Base-by-base conservation (phyloP, 306 rosid genomes). In the Cercis canadensis region DNA sequence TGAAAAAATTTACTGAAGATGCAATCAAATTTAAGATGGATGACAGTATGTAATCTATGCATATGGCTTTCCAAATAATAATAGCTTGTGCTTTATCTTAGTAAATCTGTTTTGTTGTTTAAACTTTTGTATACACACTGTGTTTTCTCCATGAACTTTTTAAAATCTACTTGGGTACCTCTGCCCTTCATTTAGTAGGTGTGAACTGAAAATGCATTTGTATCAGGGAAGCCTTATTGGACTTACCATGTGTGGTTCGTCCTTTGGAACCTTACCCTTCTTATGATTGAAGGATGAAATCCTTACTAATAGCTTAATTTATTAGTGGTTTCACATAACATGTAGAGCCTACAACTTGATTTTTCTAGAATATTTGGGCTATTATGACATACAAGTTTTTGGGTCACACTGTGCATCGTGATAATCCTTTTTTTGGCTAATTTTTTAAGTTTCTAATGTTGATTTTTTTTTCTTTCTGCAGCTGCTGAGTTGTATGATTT, bases 1-100 rank as follows among this genome's bases (percentile, higher is more conserved):
- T 94, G 99, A 94, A 91, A 80, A 94, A 94, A 70, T 94, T 94
- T 78, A 94, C 99, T n/a, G 99, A 94, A 84, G 99, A 94, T 68
- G 99, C 99, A 11, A 94, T 94, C 75, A 94, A 94, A 79, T 94
- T 94, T 85, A 94, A 94, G 87, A 94, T 94, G 99, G 99, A 94
- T n/a, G 99, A 91, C 58, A 83, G 99, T 94, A 81, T 24, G 97
- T 78, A 33, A 57, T 67, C 57, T 58, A 24, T 32, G 24, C 45
- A 34, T 58, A 11, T 63, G 62, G 33, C 53, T 43, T 65, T 72
- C 37, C 45, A 17, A 49, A 29, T 32, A 51, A 16, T 2, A 33
- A 21, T 49, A 13, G 52, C 58, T 37, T 71, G 54, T 37, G 40
- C 43, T 59, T 69, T 59, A 31, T 70, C 31, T 29, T 4, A 6